Conservation (phyloP, 1,139 yeast species). For the Kodamaea ohmeri region DNA sequence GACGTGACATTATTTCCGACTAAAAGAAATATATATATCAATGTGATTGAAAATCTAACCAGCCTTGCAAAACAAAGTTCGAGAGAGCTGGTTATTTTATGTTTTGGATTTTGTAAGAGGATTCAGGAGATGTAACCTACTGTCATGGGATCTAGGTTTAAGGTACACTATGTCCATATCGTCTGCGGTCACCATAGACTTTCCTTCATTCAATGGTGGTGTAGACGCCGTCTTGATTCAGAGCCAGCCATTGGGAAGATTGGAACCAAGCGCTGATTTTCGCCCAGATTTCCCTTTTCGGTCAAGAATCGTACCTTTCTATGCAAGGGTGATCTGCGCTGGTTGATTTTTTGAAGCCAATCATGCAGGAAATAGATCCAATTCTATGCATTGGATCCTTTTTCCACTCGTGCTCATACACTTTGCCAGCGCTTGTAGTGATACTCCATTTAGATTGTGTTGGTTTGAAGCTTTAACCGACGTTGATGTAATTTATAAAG, state of each 20-base stretch:
- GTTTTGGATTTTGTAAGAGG: not conserved
- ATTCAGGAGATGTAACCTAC: too few species aligned
- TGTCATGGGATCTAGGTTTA: too few species aligned
- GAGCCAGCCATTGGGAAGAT: slow-evolving; percentile 3
- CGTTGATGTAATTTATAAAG: too few species aligned
- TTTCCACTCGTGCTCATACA: too few species aligned
- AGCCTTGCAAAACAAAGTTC: slow-evolving; percentile 6
- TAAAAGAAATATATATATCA: slow-evolving; percentile 1
- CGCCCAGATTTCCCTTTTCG: not conserved
- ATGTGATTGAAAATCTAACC: slow-evolving; percentile 5
- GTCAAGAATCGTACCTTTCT: not conserved
- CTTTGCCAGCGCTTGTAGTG: too few species aligned
- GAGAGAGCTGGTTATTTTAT: slow-evolving; percentile 3
- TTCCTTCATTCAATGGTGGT: too few species aligned
- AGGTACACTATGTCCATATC: too few species aligned
- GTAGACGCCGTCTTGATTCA: not conserved
- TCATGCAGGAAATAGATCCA: not conserved
- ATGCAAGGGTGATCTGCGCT: slow-evolving; percentile 6
- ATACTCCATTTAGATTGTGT: too few species aligned
- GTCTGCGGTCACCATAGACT: too few species aligned
- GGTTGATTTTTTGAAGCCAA: not conserved
- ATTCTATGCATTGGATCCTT: too few species aligned
- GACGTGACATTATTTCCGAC: not conserved
- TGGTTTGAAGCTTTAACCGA: too few species aligned
- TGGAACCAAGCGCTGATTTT: not conserved